phyloP scores from a whole-genome alignment of 805 yeast genomes.

The Yarrowia osloensis region DNA sequence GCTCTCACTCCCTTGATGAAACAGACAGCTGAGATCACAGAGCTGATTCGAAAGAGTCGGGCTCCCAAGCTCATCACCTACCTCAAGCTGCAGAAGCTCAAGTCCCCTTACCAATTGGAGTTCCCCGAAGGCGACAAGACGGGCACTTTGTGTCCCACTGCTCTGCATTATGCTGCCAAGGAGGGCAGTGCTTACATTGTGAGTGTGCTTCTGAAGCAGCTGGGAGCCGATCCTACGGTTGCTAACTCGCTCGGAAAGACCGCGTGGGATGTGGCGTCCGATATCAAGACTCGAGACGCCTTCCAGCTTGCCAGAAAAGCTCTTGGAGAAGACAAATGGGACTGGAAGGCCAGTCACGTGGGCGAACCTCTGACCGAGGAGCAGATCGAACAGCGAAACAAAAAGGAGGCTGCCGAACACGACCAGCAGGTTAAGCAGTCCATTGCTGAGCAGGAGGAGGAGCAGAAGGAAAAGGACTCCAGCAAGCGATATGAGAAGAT shows the following conservation, averaged over 20 bases:
- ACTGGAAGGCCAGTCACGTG: conserved; percentile 71
- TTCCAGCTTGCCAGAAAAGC: conserved; percentile 69
- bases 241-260: conserved; percentile 58
- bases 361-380: conserved; percentile 52
- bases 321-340: conserved; percentile 67
- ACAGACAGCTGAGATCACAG: conserved; percentile 60
- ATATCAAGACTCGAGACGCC: conserved; percentile 44
- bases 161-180: conserved; percentile 75
- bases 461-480: conserved; percentile 80
- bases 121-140: neutral
- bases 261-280: conserved; percentile 64
- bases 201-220: conserved; percentile 54
- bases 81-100: conserved; percentile 57
- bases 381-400: conserved; percentile 40
- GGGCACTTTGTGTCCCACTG: conserved; percentile 58
- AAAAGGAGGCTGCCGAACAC: conserved; percentile 34
- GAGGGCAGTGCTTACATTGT: conserved; percentile 69
- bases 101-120: conserved; percentile 36
- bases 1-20: conserved; percentile 46
- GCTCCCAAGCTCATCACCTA: conserved; percentile 72
- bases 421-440: conserved; percentile 34
- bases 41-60: conserved; percentile 67
- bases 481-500: conserved; percentile 46
- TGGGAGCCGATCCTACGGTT: conserved; percentile 71
- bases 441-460: conserved; percentile 70